phyloP scores from a whole-genome alignment of 2,329 filamentous ascomycete species.

The Pyrenochaeta sp. region DNA sequence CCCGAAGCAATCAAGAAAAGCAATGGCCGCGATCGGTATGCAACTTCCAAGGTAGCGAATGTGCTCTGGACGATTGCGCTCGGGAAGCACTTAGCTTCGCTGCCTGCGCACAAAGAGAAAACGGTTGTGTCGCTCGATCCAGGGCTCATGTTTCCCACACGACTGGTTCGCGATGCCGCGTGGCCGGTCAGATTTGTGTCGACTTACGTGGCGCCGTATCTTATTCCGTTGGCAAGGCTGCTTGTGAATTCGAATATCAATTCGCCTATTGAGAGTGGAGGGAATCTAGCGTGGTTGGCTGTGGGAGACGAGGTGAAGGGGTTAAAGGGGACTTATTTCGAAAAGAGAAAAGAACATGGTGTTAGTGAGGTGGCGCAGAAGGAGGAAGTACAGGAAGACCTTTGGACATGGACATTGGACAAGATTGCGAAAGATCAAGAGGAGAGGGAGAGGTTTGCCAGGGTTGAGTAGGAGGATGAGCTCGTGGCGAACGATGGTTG shows the following conservation, averaged over 20 bases:
- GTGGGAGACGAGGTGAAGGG: conserved; percentile 41
- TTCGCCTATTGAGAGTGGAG: conserved; percentile 50
- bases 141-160: conserved; percentile 59
- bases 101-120: conserved; percentile 20
- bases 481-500: too few relatives aligned
- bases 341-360: conserved; percentile 50
- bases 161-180: conserved; percentile 47
- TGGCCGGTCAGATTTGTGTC: conserved; percentile 44
- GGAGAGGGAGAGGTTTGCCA: conserved; percentile 33
- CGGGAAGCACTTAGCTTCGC: conserved; percentile 42
- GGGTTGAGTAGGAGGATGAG: conserved; percentile 4
- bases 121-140: conserved; percentile 57
- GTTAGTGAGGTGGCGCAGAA: conserved; percentile 56
- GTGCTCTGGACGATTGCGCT: conserved; percentile 59
- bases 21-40: conserved; percentile 50
- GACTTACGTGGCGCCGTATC: conserved; percentile 43
- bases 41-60: conserved; percentile 58
- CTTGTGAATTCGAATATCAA: conserved; percentile 49
- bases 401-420: conserved; percentile 53
- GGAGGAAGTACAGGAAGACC: conserved; percentile 56
- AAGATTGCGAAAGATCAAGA: conserved; percentile 32
- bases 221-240: conserved; percentile 48
- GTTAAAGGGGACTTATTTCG: conserved; percentile 55
- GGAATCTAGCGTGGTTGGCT: conserved; percentile 52
- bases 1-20: conserved; percentile 26